Evolutionary conservation across 2,329 filamentous ascomycete genomes (phyloP).

Genomic region (Macrophomina tecta): DNA sequence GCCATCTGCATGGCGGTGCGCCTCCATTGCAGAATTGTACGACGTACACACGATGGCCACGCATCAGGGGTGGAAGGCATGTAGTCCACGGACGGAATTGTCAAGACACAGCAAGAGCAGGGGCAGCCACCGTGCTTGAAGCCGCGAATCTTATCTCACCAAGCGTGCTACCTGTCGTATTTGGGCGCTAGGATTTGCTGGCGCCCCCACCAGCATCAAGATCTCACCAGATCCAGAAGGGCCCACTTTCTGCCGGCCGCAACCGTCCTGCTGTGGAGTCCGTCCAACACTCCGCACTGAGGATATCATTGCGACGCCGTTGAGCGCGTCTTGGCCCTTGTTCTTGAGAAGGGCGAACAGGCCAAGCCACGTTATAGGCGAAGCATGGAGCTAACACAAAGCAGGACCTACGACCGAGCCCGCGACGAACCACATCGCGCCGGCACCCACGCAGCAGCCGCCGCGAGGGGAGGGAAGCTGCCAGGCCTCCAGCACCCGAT

Average conservation of each 20-base stretch:
- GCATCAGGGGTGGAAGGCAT: neutral
- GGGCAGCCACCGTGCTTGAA: neutral
- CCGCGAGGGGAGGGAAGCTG: neutral
- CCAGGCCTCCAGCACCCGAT: conserved; percentile 12
- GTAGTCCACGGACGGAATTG: neutral
- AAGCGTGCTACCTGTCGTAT: neutral
- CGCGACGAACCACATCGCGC: conserved; percentile 4
- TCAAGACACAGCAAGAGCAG: neutral
- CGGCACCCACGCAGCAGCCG: neutral
- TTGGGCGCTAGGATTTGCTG: neutral
- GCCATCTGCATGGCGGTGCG: neutral
- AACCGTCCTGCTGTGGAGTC: neutral
- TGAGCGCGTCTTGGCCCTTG: neutral
- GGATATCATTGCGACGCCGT: neutral
- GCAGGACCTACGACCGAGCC: conserved; percentile 1
- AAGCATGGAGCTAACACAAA: conserved; percentile 15
- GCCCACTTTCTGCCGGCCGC: neutral
- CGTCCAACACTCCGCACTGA: neutral
- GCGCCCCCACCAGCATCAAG: neutral
- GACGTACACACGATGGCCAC: neutral
- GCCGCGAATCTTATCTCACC: neutral
- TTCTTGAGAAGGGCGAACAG: neutral
- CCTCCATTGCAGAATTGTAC: neutral
- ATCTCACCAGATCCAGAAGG: neutral
- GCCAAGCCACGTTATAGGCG: conserved; percentile 9